Conservation (phyloP, 805 yeast genomes). For the Kuraishia cidri region DNA sequence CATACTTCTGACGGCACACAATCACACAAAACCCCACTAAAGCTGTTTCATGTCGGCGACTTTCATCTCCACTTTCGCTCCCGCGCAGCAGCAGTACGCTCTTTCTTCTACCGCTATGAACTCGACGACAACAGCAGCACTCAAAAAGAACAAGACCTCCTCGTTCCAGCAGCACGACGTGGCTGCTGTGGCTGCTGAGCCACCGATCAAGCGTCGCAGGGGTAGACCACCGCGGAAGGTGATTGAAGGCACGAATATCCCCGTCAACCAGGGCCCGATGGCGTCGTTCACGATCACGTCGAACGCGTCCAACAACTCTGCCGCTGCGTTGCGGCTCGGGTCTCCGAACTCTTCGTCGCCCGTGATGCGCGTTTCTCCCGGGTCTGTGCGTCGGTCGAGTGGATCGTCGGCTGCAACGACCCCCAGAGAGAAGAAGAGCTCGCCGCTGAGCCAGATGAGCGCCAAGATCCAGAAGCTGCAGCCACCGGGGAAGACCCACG, state of each 20-base stretch:
- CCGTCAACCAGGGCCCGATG: neutral
- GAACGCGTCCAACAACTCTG: conserved; percentile 7
- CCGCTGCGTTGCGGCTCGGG: conserved; percentile 7
- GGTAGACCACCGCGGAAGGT: conserved; percentile 7
- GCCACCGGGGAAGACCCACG: neutral
- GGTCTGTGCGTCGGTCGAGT: neutral
- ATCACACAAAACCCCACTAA: too few relatives aligned
- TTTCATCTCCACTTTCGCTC: too few relatives aligned
- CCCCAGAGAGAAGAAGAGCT: neutral
- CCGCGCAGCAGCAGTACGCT: too few relatives aligned
- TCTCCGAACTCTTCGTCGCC: conserved; percentile 12
- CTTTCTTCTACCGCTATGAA: too few relatives aligned
- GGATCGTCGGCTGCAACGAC: neutral
- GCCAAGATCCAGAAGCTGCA: neutral
- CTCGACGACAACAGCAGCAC: too few relatives aligned
- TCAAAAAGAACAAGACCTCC: too few relatives aligned
- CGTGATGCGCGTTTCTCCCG: conserved; percentile 13
- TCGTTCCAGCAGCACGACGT: too few relatives aligned
- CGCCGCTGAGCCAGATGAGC: neutral
- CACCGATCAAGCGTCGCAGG: conserved; percentile 5
- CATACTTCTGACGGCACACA: too few relatives aligned
- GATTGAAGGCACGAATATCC: conserved; percentile 3
- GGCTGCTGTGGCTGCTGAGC: too few relatives aligned
- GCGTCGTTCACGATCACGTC: conserved; percentile 2
- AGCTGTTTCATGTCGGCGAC: too few relatives aligned